Base-by-base conservation (phyloP, 2,329 filamentous ascomycete species). In the Ophiosphaerella korrae region DNA sequence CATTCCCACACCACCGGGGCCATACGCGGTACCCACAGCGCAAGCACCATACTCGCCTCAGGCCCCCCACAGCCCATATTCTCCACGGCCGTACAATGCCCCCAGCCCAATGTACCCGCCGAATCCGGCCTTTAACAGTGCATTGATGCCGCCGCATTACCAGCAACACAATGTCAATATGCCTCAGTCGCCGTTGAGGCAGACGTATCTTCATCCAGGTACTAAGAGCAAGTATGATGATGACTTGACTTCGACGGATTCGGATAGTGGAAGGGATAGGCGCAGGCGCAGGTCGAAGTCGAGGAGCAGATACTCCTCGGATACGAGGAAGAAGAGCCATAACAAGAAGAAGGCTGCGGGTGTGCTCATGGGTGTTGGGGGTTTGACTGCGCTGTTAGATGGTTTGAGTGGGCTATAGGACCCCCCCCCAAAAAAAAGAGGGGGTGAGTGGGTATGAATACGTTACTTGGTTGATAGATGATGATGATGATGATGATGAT, bases 341-440 rank as follows among this genome's bases (percentile, higher is more conserved):
- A 59, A 57, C 14, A 64, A 65, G 48, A 63, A 57, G 21, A 66
- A 62, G 29, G 63, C 70, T 9, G 61, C 70, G 23, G 68, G 69
- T 13, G 69, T 70, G 13, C 45, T 74, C 53, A 64, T 72, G 50
- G 70, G 68, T 9, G 68, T 73, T 42, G 71, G 70, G 6, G 71
- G 71, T n/a, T 54, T 74, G 57, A 72, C 71, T 32, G 70, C 70
- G 14, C 50, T 74, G 45, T 52, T 74, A 57, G 71, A 74, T 63
- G 69, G 68, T 18, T 54, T 72, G 53, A 59, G 63, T 45, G 62
- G 57, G 37, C 46, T 68, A 44, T 64, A 49, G 29, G 12, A 36
- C 5, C 3, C 7, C 18, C 18, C 18, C 18, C 18, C 18, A 21
- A 21, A 4, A 21, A 21, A 21, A 21, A 21, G 18, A 3, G 18